Conservation (phyloP, 495 filamentous ascomycete genomes). For the Umbilicaria muhlenbergii region DNA sequence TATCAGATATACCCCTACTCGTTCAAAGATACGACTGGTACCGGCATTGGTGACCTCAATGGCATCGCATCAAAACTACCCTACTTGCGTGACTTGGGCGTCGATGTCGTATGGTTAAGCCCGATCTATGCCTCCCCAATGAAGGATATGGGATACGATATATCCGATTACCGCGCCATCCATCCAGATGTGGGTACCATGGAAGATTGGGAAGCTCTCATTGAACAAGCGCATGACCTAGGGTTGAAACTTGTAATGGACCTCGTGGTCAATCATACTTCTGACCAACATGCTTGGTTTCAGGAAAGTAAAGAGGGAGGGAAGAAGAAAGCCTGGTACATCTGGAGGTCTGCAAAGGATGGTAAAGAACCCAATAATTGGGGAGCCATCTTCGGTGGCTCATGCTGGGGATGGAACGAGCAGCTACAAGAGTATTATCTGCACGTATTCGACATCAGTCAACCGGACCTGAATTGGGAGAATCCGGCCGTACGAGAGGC, state of each 20-base stretch:
- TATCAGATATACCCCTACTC: conserved; percentile 42
- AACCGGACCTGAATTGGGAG: conserved; percentile 69
- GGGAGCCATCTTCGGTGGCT: conserved; percentile 35
- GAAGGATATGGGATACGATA: conserved; percentile 30
- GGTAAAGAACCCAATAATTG: conserved; percentile 54
- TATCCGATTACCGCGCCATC: conserved; percentile 50
- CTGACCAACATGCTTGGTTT: conserved; percentile 66
- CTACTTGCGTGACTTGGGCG: conserved; percentile 34
- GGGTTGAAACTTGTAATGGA: conserved; percentile 62
- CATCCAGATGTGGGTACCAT: conserved; percentile 46
- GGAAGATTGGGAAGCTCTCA: conserved; percentile 47
- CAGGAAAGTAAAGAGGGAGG: conserved; percentile 39
- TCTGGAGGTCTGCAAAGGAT: conserved; percentile 48
- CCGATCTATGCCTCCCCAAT: conserved; percentile 40
- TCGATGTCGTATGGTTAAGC: conserved; percentile 43
- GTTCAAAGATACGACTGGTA: conserved; percentile 38
- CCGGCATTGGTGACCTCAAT: conserved; percentile 39
- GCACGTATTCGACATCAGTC: conserved; percentile 45
- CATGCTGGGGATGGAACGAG: conserved; percentile 53
- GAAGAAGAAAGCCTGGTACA: conserved; percentile 55
- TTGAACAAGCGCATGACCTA: conserved; percentile 34
- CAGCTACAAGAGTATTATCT: conserved; percentile 53
- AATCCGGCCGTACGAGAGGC: conserved; percentile 42
- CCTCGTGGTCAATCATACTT: conserved; percentile 67
- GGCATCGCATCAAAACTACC: conserved; percentile 37